Evolutionary conservation across 140 eudicot species (phyloP), one percentile per base, ranked within the genome.

Genomic region (Senecio squalidus): DNA sequence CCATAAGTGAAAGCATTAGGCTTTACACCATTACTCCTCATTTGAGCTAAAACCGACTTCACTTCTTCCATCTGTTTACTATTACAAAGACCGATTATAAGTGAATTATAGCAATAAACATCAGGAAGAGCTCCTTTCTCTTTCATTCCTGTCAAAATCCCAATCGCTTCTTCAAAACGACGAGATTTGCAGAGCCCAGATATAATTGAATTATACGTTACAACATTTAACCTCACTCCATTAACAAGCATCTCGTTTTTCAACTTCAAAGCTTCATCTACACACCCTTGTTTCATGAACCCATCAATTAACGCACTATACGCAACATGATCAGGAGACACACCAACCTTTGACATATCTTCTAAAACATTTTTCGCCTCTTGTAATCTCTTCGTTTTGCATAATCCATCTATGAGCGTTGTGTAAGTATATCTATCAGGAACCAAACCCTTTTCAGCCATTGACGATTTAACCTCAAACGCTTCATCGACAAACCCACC

Each of bases 1-100:
- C 95, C 95, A 34, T 80, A 90, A 53, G 94, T 90, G 64, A 77
- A 80, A 39, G 78, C 74, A 74, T 90, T 88, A 41, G 87, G 94
- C 43, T 51, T 71, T 46, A 89, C 74, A 49, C 83, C 80, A 60
- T 77, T 76, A 20, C 24, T 78, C 76, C 49, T 20, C 94, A 89
- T 89, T 62, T 80, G 82, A 34, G 38, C 52, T 15, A 89, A 46
- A 61, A 78, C 57, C 5, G 55, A 36, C 55, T 31, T 59, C 17
- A 86, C 84, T 55, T 86, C 90, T 27, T 76, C 82, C 85, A 83
- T 80, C 62, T 66, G 76, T 60, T 64, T 67, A 9, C 68, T 77
- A 23, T 70, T 74, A 66, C 85, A 80, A 45, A 90, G 94, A 45
- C 97, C 95, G 34, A 78, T 72, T 33, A 90, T 80, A 30, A 86